These are phyloP conservation scores for Colletotrichum tabaci DNA, from an alignment of 2,329 filamentous ascomycete species.

Conservation along the genomic window DNA sequence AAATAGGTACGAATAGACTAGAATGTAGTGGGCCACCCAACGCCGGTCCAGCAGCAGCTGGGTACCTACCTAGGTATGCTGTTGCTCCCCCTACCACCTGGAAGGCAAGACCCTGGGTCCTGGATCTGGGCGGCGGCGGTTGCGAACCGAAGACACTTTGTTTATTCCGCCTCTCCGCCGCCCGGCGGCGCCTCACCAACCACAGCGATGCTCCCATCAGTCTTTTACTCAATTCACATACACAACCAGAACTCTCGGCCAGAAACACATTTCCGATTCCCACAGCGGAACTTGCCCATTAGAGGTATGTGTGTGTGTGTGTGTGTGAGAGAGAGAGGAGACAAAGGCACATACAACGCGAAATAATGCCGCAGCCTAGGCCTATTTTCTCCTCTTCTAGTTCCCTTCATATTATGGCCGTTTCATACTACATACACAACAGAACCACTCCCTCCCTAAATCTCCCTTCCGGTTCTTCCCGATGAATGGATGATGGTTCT, in stretches of 20 bases:
- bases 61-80: background rate
- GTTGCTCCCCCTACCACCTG: too few species aligned
- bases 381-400: constrained; percentile 12
- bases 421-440: constrained; percentile 23
- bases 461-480: constrained; percentile 31
- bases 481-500: constrained; percentile 15
- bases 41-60: constrained; percentile 22
- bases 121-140: constrained; percentile 4
- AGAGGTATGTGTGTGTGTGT: too few species aligned
- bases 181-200: constrained; percentile 20
- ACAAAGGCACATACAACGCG: background rate
- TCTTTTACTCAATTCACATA: constrained; percentile 37
- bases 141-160: background rate
- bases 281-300: constrained; percentile 40
- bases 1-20: too few species aligned
- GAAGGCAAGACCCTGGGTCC: too few species aligned
- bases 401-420: constrained; percentile 30
- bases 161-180: constrained; percentile 21
- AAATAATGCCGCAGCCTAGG: constrained; percentile 36
- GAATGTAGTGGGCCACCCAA: background rate
- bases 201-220: background rate
- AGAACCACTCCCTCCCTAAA: constrained; percentile 14
- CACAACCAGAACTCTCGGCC: constrained; percentile 14
- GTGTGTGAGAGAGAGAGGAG: too few species aligned
- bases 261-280: constrained; percentile 7